Conservation (phyloP, 208 protist genomes). For the Trypanosoma theileri region DNA sequence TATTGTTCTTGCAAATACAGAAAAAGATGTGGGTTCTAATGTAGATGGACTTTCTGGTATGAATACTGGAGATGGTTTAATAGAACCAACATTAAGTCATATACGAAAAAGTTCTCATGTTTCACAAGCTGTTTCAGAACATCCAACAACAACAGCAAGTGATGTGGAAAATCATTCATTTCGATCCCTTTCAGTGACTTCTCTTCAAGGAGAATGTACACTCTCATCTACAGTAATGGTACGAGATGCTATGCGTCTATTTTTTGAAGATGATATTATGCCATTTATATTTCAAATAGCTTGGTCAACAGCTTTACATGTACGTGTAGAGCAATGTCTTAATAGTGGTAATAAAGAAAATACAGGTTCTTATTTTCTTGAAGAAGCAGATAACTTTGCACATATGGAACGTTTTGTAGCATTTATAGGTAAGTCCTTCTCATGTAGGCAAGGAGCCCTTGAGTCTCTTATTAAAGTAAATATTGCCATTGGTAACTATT, state of each 20-base stretch:
- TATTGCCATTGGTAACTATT: slow-evolving; percentile 56
- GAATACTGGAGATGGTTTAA: not conserved
- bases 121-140: not conserved
- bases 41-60: not conserved
- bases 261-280: slow-evolving; percentile 22
- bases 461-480: slow-evolving; percentile 58
- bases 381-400: slow-evolving; percentile 43
- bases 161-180: slow-evolving; percentile 13
- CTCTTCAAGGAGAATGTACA: not conserved
- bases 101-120: not conserved
- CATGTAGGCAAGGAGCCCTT: slow-evolving; percentile 63
- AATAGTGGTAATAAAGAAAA: slow-evolving; percentile 35
- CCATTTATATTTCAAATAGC: slow-evolving; percentile 53
- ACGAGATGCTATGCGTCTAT: not conserved
- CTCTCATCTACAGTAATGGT: not conserved
- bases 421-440: slow-evolving; percentile 43
- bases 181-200: slow-evolving; percentile 2
- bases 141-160: not conserved
- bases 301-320: slow-evolving; percentile 73
- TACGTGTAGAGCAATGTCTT: slow-evolving; percentile 73
- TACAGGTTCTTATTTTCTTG: slow-evolving; percentile 15
- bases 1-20: not conserved
- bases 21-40: not conserved
- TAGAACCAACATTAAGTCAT: not conserved
- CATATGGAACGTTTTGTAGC: slow-evolving; percentile 59